A percentile compares a stretch with the other conserved stretches of the same genome.
Evolutionary conservation across 495 filamentous ascomycete genomes (phyloP).

Genomic region (Cercophora newfieldiana): DNA sequence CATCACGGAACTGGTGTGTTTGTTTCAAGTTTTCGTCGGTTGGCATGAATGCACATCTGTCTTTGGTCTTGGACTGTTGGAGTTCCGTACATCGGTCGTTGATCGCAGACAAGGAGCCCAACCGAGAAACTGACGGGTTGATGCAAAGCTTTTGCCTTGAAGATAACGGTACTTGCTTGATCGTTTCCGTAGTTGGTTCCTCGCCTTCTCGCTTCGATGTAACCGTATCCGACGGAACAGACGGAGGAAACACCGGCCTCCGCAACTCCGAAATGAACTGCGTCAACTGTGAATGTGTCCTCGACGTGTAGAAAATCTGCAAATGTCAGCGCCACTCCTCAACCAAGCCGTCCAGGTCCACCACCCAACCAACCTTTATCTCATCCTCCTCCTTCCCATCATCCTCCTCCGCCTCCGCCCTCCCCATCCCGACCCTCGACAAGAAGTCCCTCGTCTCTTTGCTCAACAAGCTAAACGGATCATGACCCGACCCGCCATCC

Average conservation of each 20-base stretch:
- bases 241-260: constrained; percentile 73
- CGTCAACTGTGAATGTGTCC: constrained; percentile 91
- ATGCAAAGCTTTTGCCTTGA: constrained; percentile 94
- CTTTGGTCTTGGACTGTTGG: constrained; percentile 70
- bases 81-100: constrained; percentile 94
- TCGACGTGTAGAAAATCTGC: constrained; percentile 86
- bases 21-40: constrained; percentile 69
- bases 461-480: constrained; percentile 50
- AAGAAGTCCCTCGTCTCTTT: constrained; percentile 64
- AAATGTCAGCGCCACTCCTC: constrained; percentile 5
- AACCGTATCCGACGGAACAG: constrained; percentile 34
- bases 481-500: constrained; percentile 49
- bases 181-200: constrained; percentile 51
- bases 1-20: constrained; percentile 83
- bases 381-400: constrained; percentile 57
- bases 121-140: constrained; percentile 72
- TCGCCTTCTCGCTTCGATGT: constrained; percentile 24
- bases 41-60: constrained; percentile 79
- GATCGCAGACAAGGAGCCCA: constrained; percentile 77
- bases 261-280: constrained; percentile 92
- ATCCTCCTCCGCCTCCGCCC: constrained; percentile 34
- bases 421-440: constrained; percentile 52
- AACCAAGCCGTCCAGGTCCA: background rate
- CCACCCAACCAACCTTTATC: constrained; percentile 53
- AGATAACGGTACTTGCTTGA: constrained; percentile 87